Percentiles rank a stretch among this genome's conserved stretches.
Conservation (phyloP, 768 basidiomycete genomes). For the Leccinum rimulosum region DNA sequence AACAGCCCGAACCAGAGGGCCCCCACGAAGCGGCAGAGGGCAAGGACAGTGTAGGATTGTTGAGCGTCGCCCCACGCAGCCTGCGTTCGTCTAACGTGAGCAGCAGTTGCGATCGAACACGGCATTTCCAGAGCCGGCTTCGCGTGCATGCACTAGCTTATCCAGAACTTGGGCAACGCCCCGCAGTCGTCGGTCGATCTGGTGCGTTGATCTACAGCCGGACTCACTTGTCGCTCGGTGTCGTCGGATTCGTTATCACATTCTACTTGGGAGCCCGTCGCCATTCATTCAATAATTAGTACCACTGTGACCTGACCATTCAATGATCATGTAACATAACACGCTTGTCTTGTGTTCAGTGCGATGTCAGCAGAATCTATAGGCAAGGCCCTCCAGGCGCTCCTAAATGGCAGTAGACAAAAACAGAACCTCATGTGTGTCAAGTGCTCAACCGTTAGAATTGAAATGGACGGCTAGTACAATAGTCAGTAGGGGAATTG, state of each 20-base stretch:
- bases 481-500: no score
- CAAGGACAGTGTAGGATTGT: slow-evolving; percentile 59
- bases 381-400: no score
- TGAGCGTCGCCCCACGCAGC: slow-evolving; percentile 48
- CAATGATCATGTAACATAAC: no score
- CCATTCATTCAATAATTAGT: background rate
- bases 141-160: slow-evolving; percentile 65
- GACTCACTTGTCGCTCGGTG: slow-evolving; percentile 58
- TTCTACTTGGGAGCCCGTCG: slow-evolving; percentile 45
- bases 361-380: no score
- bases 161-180: slow-evolving; percentile 61
- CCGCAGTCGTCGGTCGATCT: slow-evolving; percentile 61
- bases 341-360: no score
- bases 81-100: slow-evolving; percentile 41
- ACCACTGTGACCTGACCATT: no score
- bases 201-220: slow-evolving; percentile 50
- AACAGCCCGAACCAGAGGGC: slow-evolving; percentile 49
- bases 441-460: no score
- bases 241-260: slow-evolving; percentile 35
- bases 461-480: no score
- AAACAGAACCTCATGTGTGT: no score
- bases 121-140: slow-evolving; percentile 42
- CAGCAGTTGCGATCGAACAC: slow-evolving; percentile 29
- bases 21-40: slow-evolving; percentile 58
- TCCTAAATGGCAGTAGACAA: no score